phyloP scores from a whole-genome alignment of 176 grass and related monocot species.

The Poa pratensis region DNA sequence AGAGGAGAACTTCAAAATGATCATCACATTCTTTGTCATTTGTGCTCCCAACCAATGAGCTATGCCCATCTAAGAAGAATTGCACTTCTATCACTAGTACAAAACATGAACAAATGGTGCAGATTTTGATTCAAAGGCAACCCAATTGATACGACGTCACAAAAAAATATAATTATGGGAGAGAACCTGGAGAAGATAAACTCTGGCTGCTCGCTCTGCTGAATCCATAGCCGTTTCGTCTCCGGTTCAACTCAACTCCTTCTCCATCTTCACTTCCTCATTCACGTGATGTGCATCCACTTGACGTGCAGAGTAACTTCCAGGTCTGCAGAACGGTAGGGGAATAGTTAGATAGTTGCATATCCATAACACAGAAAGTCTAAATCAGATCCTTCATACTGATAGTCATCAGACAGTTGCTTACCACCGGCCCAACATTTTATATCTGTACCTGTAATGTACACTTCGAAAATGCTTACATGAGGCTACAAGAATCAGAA shows the following conservation, averaged over 20 bases:
- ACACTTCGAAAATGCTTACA: background rate
- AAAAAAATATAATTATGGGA: constrained; percentile 21
- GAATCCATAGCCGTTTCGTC: background rate
- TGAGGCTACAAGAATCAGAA: background rate
- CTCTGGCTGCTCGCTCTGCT: background rate
- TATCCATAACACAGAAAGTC: background rate
- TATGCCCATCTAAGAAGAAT: background rate
- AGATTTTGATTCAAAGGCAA: constrained; percentile 3
- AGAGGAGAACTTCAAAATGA: constrained; percentile 32
- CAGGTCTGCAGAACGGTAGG: background rate
- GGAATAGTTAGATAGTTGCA: constrained; percentile 13
- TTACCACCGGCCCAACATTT: background rate
- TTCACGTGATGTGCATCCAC: background rate
- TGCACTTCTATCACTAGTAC: background rate
- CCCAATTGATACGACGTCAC: background rate
- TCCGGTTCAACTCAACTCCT: background rate
- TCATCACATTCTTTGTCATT: constrained; percentile 15
- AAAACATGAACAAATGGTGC: background rate
- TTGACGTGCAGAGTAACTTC: background rate
- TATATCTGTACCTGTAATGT: background rate
- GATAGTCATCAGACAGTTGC: background rate
- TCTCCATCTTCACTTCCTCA: background rate
- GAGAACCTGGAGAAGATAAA: constrained; percentile 43
- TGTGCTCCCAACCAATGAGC: background rate
- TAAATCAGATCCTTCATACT: background rate